Percentiles rank a stretch among this genome's conserved stretches.
Evolutionary conservation across 2,329 filamentous ascomycete species (phyloP).

Genomic region (Didymella exigua): DNA sequence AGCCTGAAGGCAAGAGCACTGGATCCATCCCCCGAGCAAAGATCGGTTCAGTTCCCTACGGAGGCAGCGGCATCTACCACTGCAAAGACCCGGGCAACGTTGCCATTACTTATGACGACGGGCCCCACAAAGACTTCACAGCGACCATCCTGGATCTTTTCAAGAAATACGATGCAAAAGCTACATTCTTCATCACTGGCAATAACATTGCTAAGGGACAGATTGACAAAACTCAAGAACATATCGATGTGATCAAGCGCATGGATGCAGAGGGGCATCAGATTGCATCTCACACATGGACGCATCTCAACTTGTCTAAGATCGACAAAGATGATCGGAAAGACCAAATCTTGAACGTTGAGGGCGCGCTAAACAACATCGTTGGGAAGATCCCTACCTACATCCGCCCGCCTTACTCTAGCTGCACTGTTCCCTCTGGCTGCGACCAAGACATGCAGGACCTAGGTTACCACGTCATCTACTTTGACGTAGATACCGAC

Average conservation of each 20-base stretch:
- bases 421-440: conserved; percentile 43
- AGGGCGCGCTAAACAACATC: conserved; percentile 59
- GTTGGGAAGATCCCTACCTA: conserved; percentile 60
- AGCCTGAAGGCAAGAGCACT: conserved; percentile 60
- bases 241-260: conserved; percentile 57
- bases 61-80: conserved; percentile 59
- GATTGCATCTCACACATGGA: conserved; percentile 62
- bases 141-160: conserved; percentile 64
- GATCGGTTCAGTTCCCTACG: conserved; percentile 60
- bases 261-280: conserved; percentile 62
- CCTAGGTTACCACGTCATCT: conserved; percentile 63
- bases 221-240: conserved; percentile 57
- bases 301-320: conserved; percentile 52
- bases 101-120: conserved; percentile 69
- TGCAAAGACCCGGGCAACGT: conserved; percentile 61
- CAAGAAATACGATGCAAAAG: conserved; percentile 62
- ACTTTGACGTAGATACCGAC: conserved; percentile 63
- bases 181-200: conserved; percentile 69
- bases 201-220: conserved; percentile 59
- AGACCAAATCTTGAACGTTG: conserved; percentile 56
- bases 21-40: conserved; percentile 56
- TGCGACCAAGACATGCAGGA: conserved; percentile 44
- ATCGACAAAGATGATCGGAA: conserved; percentile 49
- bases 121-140: conserved; percentile 63
- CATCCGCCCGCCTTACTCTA: conserved; percentile 53